Evolutionary conservation across 2,329 filamentous ascomycete genomes (phyloP).

Genomic region (Ophiocordyceps australis): DNA sequence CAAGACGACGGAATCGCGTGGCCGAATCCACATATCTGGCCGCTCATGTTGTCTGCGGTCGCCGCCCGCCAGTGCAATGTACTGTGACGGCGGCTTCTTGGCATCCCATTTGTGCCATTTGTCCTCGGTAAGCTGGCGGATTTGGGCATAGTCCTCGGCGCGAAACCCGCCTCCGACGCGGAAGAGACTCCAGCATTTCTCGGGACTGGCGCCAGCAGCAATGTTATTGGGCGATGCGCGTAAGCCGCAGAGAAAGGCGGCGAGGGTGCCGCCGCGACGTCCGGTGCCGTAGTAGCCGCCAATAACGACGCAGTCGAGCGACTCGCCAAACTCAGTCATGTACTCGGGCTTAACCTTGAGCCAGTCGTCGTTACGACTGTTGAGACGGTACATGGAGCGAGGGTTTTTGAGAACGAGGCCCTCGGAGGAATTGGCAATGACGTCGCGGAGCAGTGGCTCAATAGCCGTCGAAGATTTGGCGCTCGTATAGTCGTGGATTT

Average conservation of each 20-base stretch:
- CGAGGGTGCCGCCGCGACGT: slow-evolving; percentile 61
- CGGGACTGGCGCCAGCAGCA: slow-evolving; percentile 36
- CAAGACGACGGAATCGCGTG: slow-evolving; percentile 71
- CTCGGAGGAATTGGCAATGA: slow-evolving; percentile 76
- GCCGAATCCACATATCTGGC: slow-evolving; percentile 87
- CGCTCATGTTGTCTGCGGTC: slow-evolving; percentile 52
- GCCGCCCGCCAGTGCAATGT: slow-evolving; percentile 67
- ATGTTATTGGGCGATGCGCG: slow-evolving; percentile 54
- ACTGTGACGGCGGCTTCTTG: slow-evolving; percentile 56
- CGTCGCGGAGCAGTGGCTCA: slow-evolving; percentile 60
- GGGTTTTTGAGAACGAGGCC: slow-evolving; percentile 91
- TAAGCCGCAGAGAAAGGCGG: slow-evolving; percentile 81
- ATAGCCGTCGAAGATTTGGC: slow-evolving; percentile 54
- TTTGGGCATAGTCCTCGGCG: slow-evolving; percentile 66
- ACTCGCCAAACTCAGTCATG: slow-evolving; percentile 91
- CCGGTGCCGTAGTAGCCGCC: slow-evolving; percentile 90
- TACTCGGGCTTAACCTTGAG: slow-evolving; percentile 98
- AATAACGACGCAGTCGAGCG: slow-evolving; percentile 74
- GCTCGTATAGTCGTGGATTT: slow-evolving; percentile 57
- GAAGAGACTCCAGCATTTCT: slow-evolving; percentile 87
- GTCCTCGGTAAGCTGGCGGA: slow-evolving; percentile 69
- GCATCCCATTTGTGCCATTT: slow-evolving; percentile 83
- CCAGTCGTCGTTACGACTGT: slow-evolving; percentile 89
- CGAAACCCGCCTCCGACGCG: slow-evolving; percentile 93
- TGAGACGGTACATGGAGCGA: slow-evolving; percentile 66